phyloP scores from a whole-genome alignment of 352 stramenopile genomes.

The Phytophthora podocarpi region DNA sequence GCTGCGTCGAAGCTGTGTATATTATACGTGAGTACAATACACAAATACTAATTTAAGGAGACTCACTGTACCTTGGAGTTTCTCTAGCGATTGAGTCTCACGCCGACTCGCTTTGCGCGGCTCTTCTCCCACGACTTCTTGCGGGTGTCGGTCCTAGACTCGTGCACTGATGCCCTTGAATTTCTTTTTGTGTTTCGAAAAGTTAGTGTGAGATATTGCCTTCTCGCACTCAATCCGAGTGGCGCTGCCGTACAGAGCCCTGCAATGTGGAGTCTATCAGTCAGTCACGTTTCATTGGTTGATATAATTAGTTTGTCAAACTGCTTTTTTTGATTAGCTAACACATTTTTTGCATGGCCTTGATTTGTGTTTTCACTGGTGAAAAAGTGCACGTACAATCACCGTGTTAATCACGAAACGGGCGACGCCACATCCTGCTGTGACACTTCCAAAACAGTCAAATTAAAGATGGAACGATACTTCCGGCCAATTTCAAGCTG shows the following conservation, averaged over 20 bases:
- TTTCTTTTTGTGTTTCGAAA: no score
- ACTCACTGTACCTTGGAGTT: background rate
- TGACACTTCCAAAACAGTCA: no score
- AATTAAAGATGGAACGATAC: no score
- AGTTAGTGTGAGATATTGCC: background rate
- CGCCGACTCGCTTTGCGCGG: background rate
- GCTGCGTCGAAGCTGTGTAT: background rate
- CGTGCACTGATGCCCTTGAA: background rate
- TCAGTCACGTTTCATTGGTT: no score
- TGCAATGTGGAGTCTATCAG: no score
- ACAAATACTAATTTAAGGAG: no score
- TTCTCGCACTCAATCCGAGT: background rate
- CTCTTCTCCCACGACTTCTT: background rate
- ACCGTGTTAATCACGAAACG: no score
- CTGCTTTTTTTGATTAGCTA: background rate
- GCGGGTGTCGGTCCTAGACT: background rate
- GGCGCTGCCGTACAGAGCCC: background rate
- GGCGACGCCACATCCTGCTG: no score
- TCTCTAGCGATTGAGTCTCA: background rate
- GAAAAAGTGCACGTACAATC: no score
- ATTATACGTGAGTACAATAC: background rate
- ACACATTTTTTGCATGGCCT: slow-evolving; percentile 1
- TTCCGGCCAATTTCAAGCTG: no score
- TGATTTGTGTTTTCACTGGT: slow-evolving; percentile 4
- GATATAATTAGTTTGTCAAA: background rate